A percentile compares a stretch with the other conserved stretches of the same genome.
phyloP scores from a whole-genome alignment of 768 basidiomycete species.

The Tephrocybe sp. region DNA sequence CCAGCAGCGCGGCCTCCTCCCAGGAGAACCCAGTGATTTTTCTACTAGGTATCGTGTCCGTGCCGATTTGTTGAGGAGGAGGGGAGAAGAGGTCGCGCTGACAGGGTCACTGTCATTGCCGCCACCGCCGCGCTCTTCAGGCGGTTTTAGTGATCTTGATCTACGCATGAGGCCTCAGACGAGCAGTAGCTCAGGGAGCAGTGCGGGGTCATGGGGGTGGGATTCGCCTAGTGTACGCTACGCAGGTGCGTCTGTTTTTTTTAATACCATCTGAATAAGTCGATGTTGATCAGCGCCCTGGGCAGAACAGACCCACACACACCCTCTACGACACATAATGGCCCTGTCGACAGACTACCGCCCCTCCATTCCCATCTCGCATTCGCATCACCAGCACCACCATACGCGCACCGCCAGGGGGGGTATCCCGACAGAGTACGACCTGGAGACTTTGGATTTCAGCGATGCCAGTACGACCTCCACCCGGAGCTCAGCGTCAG shows the following conservation, averaged over 20 bases:
- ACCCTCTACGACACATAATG: background rate
- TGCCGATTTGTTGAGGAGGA: slow-evolving; percentile 35
- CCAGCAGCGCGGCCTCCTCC: slow-evolving; percentile 9
- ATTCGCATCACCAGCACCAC: background rate
- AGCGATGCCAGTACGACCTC: slow-evolving; percentile 6
- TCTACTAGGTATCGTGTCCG: slow-evolving; percentile 45
- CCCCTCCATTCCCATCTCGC: background rate
- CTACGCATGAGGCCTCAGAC: no score
- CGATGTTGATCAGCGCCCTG: background rate
- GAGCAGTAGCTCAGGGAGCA: no score
- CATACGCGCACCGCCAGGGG: background rate
- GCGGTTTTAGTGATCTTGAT: no score
- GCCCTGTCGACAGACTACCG: background rate
- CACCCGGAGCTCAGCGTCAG: background rate
- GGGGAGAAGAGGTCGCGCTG: slow-evolving; percentile 18
- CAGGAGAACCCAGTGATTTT: slow-evolving; percentile 33
- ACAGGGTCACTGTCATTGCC: background rate
- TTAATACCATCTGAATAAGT: background rate
- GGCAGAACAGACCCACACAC: slow-evolving; percentile 2
- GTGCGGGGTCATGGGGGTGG: slow-evolving; percentile 13
- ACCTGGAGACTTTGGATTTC: slow-evolving; percentile 1
- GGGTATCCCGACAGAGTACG: background rate
- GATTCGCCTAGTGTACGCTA: slow-evolving; percentile 36
- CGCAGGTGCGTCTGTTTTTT: slow-evolving; percentile 31
- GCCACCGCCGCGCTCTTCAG: no score